Evolutionary conservation across 768 basidiomycete species (phyloP), one percentile per base, ranked within the genome.

Genomic region (Asterophora lycoperdoides): DNA sequence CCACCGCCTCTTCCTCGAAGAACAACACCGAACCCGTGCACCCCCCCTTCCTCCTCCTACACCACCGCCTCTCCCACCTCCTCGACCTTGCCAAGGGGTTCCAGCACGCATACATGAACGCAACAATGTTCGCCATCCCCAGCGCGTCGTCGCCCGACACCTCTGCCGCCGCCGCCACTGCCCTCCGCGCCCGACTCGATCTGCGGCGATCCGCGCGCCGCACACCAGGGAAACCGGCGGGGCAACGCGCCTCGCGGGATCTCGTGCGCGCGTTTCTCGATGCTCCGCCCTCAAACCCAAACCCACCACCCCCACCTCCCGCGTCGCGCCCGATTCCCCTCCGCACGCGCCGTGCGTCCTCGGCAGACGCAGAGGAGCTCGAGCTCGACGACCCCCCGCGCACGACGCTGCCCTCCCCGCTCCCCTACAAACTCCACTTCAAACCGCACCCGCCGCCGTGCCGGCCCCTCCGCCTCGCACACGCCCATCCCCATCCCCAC

Each of bases 81-180:
- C 62, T 83, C 35, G 76, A 74, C 57, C 65, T 77, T 0, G 83
- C 81, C 6, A 74, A 73, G 49, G 75, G 75, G 9, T 68, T 85
- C 56, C 83, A 85, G 61, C 69, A 67, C 15, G 79, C 76, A 30
- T 84, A 83, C 54, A 73, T 83, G 51, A 65, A 69, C 38, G 76
- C 79, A 28, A 73, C 81, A 5, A 64, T 77, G 60, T 78, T 78
- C 72, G n/a, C n/a, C n/a, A n/a, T n/a, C n/a, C n/a, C n/a, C n/a
- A n/a, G n/a, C n/a, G n/a, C n/a, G 62, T 73, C 23, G 70, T 73
- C 13, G 51, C 60, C 14, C 54, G n/a, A n/a, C n/a, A n/a, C 57
- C 19, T 56, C 64, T 15, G 46, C 68, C 55, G 60, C 59, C 57
- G 60, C 37, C 29, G 44, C 35, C 26, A 37, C 38, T 39, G 36